Conservation (phyloP, 768 basidiomycete genomes). For the Suillus paluster region DNA sequence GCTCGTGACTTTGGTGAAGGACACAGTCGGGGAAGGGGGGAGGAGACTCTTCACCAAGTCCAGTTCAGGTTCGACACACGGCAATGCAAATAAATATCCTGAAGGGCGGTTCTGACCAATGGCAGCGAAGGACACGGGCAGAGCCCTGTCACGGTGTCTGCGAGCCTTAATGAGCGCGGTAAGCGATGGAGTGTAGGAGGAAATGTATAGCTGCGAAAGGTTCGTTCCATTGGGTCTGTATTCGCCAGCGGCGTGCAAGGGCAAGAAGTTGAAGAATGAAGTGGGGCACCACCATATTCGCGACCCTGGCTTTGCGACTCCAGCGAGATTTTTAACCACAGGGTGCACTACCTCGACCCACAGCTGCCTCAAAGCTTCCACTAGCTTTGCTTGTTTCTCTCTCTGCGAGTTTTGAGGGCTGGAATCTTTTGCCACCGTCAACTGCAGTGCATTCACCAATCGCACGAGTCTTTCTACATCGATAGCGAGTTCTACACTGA, state of each 20-base stretch:
- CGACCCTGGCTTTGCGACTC: constrained; percentile 9
- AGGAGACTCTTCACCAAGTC: too few relatives aligned
- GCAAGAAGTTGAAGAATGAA: too few relatives aligned
- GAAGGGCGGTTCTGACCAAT: constrained; percentile 11
- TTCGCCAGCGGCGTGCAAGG: too few relatives aligned
- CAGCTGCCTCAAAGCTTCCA: background rate
- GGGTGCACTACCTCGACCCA: constrained; percentile 5
- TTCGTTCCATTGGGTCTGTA: too few relatives aligned
- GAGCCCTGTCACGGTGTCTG: background rate
- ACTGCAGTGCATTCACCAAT: too few relatives aligned
- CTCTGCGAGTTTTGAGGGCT: too few relatives aligned
- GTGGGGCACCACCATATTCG: constrained; percentile 15
- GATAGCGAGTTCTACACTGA: background rate
- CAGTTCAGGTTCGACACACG: background rate
- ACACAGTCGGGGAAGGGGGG: background rate
- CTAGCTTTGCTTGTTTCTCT: too few relatives aligned
- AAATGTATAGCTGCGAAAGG: too few relatives aligned
- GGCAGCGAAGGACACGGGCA: constrained; percentile 15
- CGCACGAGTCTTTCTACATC: too few relatives aligned
- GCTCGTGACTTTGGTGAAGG: constrained; percentile 10
- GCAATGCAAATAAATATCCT: too few relatives aligned
- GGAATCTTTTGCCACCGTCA: background rate
- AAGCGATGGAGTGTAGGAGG: too few relatives aligned
- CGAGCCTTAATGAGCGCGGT: too few relatives aligned
- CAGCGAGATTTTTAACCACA: constrained; percentile 1